A percentile compares a stretch with the other conserved stretches of the same genome.
Evolutionary conservation across 202 grass and related monocot species (phyloP).

Genomic region (Panicum virgatum): DNA sequence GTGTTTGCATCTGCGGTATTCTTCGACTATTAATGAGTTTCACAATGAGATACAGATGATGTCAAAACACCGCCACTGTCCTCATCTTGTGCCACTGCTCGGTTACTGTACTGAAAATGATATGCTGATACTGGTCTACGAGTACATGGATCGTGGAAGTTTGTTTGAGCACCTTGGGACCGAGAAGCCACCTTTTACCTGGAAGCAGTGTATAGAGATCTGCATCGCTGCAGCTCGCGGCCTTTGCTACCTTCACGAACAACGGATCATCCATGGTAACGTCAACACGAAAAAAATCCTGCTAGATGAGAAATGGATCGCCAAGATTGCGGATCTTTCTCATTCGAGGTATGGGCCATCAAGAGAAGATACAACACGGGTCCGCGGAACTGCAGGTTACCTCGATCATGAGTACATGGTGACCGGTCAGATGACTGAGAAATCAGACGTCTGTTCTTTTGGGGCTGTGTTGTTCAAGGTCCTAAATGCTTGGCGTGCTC

Average conservation of each 20-base stretch:
- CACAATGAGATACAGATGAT: conserved; percentile 27
- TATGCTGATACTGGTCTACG: conserved; percentile 53
- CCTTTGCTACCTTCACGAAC: conserved; percentile 29
- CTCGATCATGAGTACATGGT: no score
- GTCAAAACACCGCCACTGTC: conserved; percentile 28
- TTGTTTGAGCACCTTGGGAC: neutral
- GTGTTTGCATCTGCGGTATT: neutral
- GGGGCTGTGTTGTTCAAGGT: no score
- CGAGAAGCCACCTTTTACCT: neutral
- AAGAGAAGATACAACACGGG: no score
- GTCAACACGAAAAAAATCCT: conserved; percentile 43
- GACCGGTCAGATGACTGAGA: no score
- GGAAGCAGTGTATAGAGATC: conserved; percentile 40
- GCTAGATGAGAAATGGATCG: conserved; percentile 41
- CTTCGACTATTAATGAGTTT: no score
- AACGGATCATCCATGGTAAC: conserved; percentile 37
- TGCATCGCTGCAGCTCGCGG: conserved; percentile 50
- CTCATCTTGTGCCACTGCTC: conserved; percentile 45
- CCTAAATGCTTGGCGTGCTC: no score
- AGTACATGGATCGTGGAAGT: conserved; percentile 38
- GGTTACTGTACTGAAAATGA: conserved; percentile 46
- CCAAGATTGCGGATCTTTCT: conserved; percentile 37
- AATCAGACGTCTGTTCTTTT: no score
- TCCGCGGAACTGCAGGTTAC: no score
- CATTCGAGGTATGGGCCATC: no score